Evolutionary conservation across 1,139 yeast species (phyloP).

Genomic region (Zygosaccharomyces pseudobailii): DNA sequence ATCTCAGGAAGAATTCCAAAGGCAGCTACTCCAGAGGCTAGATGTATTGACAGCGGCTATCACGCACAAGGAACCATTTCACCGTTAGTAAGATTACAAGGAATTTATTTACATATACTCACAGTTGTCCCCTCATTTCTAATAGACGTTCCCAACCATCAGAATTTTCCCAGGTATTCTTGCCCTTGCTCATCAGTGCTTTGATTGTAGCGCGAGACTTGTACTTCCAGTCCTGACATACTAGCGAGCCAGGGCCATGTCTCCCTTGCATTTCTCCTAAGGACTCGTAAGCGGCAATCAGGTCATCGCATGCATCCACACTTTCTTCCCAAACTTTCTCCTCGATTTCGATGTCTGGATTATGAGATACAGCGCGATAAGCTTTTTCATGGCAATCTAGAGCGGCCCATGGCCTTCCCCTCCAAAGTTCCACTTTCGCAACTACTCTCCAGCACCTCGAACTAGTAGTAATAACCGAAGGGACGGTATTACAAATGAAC

Average conservation of each 20-base stretch:
- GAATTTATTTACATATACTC: slow-evolving; percentile 5
- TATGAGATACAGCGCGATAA: slow-evolving; percentile 62
- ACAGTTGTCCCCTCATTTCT: slow-evolving; percentile 43
- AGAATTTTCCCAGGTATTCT: slow-evolving; percentile 70
- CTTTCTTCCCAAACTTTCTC: slow-evolving; percentile 73
- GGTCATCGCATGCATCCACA: slow-evolving; percentile 71
- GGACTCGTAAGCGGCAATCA: slow-evolving; percentile 83
- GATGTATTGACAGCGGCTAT: slow-evolving; percentile 9
- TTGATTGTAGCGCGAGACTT: slow-evolving; percentile 72
- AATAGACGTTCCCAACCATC: slow-evolving; percentile 69
- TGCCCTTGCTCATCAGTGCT: slow-evolving; percentile 75
- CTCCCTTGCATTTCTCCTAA: slow-evolving; percentile 85
- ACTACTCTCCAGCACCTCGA: slow-evolving; percentile 80
- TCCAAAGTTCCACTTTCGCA: slow-evolving; percentile 83
- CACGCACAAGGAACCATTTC: background rate
- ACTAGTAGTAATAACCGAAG: slow-evolving; percentile 65
- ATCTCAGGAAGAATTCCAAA: slow-evolving; percentile 10
- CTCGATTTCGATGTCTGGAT: slow-evolving; percentile 59
- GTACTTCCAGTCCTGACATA: slow-evolving; percentile 89
- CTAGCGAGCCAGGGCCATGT: slow-evolving; percentile 74
- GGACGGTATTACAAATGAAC: slow-evolving; percentile 61
- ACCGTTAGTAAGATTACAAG: background rate
- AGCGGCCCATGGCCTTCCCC: slow-evolving; percentile 81
- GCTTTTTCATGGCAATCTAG: slow-evolving; percentile 86
- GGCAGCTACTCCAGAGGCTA: slow-evolving; percentile 11